Evolutionary conservation across 768 basidiomycete species (phyloP).

Genomic region (Tulasnella sp.): DNA sequence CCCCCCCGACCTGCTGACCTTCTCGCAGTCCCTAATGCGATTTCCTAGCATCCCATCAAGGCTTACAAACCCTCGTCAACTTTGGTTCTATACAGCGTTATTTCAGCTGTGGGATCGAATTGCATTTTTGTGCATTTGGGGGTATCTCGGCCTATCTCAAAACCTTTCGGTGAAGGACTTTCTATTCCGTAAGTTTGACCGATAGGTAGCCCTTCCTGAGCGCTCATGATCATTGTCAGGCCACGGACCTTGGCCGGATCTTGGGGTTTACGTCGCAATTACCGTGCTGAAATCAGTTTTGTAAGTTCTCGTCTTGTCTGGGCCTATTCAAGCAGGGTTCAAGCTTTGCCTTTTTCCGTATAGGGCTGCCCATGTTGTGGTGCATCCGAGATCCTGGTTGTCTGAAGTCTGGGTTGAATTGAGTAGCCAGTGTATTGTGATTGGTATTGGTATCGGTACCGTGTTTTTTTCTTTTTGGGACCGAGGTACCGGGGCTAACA

Average conservation of each 20-base stretch:
- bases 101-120: background rate
- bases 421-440: background rate
- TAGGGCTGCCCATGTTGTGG: background rate
- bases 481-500: background rate
- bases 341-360: background rate
- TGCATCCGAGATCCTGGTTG: background rate
- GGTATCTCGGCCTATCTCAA: background rate
- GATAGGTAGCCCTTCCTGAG: background rate
- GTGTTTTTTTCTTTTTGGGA: background rate
- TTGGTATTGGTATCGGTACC: background rate
- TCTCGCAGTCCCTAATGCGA: no score
- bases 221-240: background rate
- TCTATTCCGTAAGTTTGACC: background rate
- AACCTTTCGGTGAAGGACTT: background rate
- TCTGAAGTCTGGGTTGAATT: background rate
- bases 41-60: no score
- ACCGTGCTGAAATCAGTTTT: background rate
- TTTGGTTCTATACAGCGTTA: no score
- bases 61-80: no score
- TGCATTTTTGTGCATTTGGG: background rate
- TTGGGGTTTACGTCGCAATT: background rate
- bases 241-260: background rate
- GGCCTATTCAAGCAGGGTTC: no score
- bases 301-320: background rate
- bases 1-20: no score